Conservation (phyloP, 2,329 filamentous ascomycete species). For the Emmonsiellopsis sp. region DNA sequence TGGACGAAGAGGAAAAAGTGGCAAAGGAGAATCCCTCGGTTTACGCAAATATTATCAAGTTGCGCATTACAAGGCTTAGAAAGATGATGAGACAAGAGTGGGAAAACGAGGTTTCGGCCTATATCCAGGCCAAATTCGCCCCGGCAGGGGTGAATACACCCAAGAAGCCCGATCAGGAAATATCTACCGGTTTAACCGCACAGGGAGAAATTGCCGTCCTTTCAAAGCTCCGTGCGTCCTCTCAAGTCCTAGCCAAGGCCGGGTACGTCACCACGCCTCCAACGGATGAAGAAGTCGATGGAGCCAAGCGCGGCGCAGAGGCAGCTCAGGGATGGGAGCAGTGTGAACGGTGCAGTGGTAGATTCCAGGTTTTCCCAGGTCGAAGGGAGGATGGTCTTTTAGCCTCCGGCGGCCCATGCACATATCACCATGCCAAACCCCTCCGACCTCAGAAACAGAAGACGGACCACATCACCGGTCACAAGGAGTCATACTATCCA, state of each 20-base stretch:
- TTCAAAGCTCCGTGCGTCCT: constrained; percentile 8
- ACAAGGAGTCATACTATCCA: constrained; percentile 54
- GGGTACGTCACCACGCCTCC: constrained; percentile 63
- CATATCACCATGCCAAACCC: constrained; percentile 67
- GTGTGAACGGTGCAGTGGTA: constrained; percentile 75
- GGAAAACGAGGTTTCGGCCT: constrained; percentile 50
- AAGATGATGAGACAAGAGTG: constrained; percentile 66
- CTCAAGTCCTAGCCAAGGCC: constrained; percentile 22
- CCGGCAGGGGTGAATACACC: neutral
- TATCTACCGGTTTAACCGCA: constrained; percentile 58
- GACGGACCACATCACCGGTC: constrained; percentile 47
- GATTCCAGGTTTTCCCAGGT: constrained; percentile 88
- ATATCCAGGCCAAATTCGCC: constrained; percentile 16
- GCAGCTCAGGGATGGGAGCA: constrained; percentile 69
- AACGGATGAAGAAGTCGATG: constrained; percentile 53
- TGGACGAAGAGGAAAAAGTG: constrained; percentile 63
- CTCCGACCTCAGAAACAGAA: constrained; percentile 46
- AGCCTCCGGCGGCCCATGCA: constrained; percentile 68
- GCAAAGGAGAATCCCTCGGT: constrained; percentile 59
- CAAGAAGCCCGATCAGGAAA: constrained; percentile 25
- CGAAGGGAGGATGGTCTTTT: constrained; percentile 66
- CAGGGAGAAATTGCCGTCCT: constrained; percentile 58
- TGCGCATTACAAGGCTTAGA: constrained; percentile 64
- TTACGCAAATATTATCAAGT: constrained; percentile 77
- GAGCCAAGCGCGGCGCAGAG: constrained; percentile 55